These are phyloP conservation scores for Curvularia sp. DNA, from an alignment of 2,329 filamentous ascomycete genomes.

Conservation along the genomic window DNA sequence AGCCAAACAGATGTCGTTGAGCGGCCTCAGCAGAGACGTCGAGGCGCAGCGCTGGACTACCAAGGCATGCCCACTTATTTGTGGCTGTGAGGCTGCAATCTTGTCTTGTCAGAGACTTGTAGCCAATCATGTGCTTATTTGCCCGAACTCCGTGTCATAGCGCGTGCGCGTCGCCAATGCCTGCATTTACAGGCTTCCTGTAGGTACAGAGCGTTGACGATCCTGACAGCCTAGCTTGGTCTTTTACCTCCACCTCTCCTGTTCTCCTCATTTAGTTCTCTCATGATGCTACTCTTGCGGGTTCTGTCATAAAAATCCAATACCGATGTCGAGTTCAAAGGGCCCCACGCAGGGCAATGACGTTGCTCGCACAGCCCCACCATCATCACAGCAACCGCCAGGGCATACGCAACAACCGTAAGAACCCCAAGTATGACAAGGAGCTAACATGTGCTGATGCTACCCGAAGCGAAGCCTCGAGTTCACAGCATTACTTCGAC, in stretches of 20 bases:
- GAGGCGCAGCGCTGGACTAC: background rate
- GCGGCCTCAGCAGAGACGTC: background rate
- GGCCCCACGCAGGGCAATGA: constrained; percentile 23
- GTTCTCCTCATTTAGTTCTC: background rate
- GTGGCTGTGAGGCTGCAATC: constrained; percentile 9
- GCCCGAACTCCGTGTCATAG: constrained; percentile 24
- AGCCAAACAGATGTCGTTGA: background rate
- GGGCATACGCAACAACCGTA: constrained; percentile 17
- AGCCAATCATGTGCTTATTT: constrained; percentile 17
- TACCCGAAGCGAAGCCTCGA: constrained; percentile 18
- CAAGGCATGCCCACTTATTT: background rate
- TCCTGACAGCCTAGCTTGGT: background rate
- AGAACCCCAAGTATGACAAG: constrained; percentile 6
- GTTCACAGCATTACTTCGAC: constrained; percentile 25
- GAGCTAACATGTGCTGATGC: constrained; percentile 16
- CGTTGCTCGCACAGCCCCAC: constrained; percentile 28
- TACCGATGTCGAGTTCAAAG: constrained; percentile 31
- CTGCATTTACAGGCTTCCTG: constrained; percentile 14
- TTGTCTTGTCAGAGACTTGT: background rate
- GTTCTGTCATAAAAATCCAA: constrained; percentile 3
- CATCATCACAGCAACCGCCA: constrained; percentile 22
- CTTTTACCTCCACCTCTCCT: background rate
- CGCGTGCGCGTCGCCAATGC: constrained; percentile 6
- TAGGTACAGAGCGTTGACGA: constrained; percentile 2
- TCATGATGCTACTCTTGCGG: constrained; percentile 10